phyloP scores from a whole-genome alignment of 1,284 basidiomycete species.

The Pseudozyma thailandica region DNA sequence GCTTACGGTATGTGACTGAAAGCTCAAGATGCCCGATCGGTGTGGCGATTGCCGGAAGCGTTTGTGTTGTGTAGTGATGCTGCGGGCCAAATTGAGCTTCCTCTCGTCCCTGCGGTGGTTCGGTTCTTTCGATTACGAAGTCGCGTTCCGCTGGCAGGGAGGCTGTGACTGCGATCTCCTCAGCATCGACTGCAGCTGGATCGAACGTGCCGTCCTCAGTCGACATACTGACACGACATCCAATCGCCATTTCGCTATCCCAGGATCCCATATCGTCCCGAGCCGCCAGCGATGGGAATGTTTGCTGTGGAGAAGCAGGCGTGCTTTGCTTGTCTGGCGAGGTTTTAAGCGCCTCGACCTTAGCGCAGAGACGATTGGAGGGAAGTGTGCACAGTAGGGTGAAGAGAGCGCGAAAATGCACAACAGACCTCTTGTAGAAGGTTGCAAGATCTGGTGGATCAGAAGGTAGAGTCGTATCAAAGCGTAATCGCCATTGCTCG shows the following conservation, averaged over 20 bases:
- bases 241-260: slow-evolving; percentile 48
- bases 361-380: slow-evolving; percentile 50
- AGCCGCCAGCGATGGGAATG: slow-evolving; percentile 22
- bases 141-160: slow-evolving; percentile 11
- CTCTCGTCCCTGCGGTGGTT: background rate
- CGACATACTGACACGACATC: slow-evolving; percentile 50
- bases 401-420: slow-evolving; percentile 66
- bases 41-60: slow-evolving; percentile 24
- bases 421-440: slow-evolving; percentile 67
- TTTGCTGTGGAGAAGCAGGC: background rate
- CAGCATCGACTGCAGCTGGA: background rate
- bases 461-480: slow-evolving; percentile 20
- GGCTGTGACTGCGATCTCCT: slow-evolving; percentile 14
- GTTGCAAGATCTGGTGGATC: slow-evolving; percentile 58
- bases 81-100: background rate
- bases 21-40: slow-evolving; percentile 40
- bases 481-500: slow-evolving; percentile 50
- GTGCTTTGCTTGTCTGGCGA: slow-evolving; percentile 3
- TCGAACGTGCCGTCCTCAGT: background rate
- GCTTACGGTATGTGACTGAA: slow-evolving; percentile 47
- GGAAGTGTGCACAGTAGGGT: slow-evolving; percentile 60
- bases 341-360: slow-evolving; percentile 29
- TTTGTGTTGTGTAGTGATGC: slow-evolving; percentile 22
- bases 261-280: slow-evolving; percentile 20
- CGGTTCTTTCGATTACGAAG: background rate